Conservation (phyloP, 805 yeast species). For the Saccharomyces eubayanus region DNA sequence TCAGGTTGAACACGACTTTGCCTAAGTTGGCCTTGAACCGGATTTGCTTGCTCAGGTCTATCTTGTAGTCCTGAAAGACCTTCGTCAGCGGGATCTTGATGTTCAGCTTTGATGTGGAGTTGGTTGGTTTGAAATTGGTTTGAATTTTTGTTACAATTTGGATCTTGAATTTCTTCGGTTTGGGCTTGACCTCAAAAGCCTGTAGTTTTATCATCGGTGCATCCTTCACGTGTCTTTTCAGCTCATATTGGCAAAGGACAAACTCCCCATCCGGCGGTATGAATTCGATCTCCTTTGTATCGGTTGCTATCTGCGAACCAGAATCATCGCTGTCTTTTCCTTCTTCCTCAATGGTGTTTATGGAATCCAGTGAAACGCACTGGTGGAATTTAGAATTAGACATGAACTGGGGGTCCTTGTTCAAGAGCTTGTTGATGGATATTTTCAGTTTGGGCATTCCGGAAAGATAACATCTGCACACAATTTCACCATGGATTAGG, state of each 20-base stretch:
- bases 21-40: constrained; percentile 69
- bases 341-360: constrained; percentile 15
- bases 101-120: constrained; percentile 28
- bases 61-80: constrained; percentile 32
- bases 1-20: constrained; percentile 60
- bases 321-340: constrained; percentile 29
- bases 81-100: constrained; percentile 26
- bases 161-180: constrained; percentile 20
- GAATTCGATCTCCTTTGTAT: constrained; percentile 46
- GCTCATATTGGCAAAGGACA: constrained; percentile 39
- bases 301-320: neutral
- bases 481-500: constrained; percentile 63
- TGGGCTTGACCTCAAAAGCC: constrained; percentile 19
- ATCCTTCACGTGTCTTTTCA: constrained; percentile 29
- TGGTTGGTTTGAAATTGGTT: constrained; percentile 31
- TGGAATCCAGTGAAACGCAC: constrained; percentile 67
- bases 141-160: constrained; percentile 19
- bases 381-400: constrained; percentile 78
- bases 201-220: constrained; percentile 33
- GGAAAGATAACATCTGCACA: constrained; percentile 65
- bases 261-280: constrained; percentile 89
- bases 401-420: constrained; percentile 36
- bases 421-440: constrained; percentile 62
- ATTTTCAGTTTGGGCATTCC: constrained; percentile 84
- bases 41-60: constrained; percentile 43